phyloP scores from a whole-genome alignment of 768 basidiomycete genomes.

The Leccinum broughii region DNA sequence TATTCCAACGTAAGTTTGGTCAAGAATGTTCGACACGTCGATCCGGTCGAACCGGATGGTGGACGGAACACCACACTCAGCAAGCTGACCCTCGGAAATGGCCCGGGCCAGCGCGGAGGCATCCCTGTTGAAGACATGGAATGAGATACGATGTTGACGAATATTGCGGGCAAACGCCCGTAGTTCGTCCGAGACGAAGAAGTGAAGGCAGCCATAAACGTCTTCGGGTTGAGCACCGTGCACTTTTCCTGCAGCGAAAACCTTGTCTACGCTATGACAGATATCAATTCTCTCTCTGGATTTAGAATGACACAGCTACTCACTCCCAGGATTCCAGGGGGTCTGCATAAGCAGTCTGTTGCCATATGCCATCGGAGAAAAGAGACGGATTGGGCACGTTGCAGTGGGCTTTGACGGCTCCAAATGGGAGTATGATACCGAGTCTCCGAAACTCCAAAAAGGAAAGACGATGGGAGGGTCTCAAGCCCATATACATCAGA shows the following conservation, averaged over 20 bases:
- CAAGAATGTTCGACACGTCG: slow-evolving; percentile 39
- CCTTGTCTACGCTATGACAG: slow-evolving; percentile 39
- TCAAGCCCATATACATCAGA: slow-evolving; percentile 39
- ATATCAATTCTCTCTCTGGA: slow-evolving; percentile 1
- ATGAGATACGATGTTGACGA: slow-evolving; percentile 33
- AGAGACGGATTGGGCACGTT: slow-evolving; percentile 44
- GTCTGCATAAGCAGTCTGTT: slow-evolving; percentile 40
- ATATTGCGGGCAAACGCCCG: slow-evolving; percentile 38
- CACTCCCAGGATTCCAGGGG: slow-evolving; percentile 57
- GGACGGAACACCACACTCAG: slow-evolving; percentile 23
- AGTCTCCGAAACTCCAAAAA: slow-evolving; percentile 39
- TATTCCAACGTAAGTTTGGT: slow-evolving; percentile 36
- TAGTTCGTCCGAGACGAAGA: slow-evolving; percentile 43
- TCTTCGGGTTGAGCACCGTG: slow-evolving; percentile 43
- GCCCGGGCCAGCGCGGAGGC: slow-evolving; percentile 42
- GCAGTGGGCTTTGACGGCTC: slow-evolving; percentile 42
- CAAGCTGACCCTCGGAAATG: slow-evolving; percentile 26
- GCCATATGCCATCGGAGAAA: slow-evolving; percentile 49
- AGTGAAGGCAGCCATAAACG: slow-evolving; percentile 52
- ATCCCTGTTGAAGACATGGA: slow-evolving; percentile 39
- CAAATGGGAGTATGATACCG: slow-evolving; percentile 52
- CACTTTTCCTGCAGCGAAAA: slow-evolving; percentile 39
- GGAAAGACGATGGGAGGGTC: slow-evolving; percentile 47
- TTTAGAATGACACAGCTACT: slow-evolving; percentile 13
- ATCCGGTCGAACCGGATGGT: slow-evolving; percentile 43